Base-by-base conservation (phyloP, 2,329 filamentous ascomycete species). In the Neofusicoccum kwambonambiense region DNA sequence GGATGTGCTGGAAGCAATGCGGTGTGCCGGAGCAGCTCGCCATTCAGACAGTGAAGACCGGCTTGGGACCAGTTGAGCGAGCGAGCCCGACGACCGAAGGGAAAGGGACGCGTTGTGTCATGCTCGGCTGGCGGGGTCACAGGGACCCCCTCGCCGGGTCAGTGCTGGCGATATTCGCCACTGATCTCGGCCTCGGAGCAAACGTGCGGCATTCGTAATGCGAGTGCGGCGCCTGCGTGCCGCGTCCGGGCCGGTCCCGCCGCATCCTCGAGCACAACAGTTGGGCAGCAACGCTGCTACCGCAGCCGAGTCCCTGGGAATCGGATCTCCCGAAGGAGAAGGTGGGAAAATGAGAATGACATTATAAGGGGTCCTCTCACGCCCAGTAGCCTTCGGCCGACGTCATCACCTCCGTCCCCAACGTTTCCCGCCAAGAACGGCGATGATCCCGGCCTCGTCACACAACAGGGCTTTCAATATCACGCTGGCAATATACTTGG, bases 211-310 rank as follows among this genome's bases (percentile, higher is more conserved):
- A 17, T 22, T 39, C 52, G 52, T 31, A 22, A 17, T 47, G 31
- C 22, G 41, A 22, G 12, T 47, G 31, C 22, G 41, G 56, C 42
- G 22, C 31, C 31, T 37, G 31, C 56, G 31, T 60, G 27, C 56
- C 56, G 56, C 22, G n/a, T 37, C 41, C 56, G 56, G 41, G n/a
- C 56, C 56, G 41, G 42, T 45, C 41, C 56, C 42, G 56, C 13
- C 56, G 56, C 56, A 37, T 47, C 50, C 27, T 37, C 31, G 50
- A 52, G 27, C 15, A 19, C 31, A 17, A 42, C 56, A 6, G 56
- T 60, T 60, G 56, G 56, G 56, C 56, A 60, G 41, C 56, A 60
- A 60, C 42, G 7, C 56, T 22, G 42, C 15, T 17, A 11, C 37
- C 8, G 8, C 19, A 52, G 31, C 50, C 42, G 56, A 13, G 56